Base-by-base conservation (phyloP, 139 green algal species). In the Picochlorum sp. region DNA sequence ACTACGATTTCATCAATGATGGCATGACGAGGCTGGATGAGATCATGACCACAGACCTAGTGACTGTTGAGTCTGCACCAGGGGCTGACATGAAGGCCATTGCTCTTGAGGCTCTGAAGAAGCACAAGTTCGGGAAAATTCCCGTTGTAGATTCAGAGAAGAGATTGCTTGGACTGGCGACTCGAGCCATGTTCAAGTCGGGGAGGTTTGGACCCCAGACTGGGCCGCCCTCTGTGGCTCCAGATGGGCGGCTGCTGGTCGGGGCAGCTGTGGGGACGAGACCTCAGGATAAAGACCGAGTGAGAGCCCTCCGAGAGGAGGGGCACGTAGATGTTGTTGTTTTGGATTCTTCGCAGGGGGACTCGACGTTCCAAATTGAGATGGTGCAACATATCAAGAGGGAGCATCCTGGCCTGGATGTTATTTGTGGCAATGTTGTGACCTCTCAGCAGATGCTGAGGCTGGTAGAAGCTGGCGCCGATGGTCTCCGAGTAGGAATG, bases 371-470 rank as follows among this genome's bases (percentile, higher is more conserved):
- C 81, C 87, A 95, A 77, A 49, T 93, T 13, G 68, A 88, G 28
- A 99, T 99, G 93, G 57, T 99, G 49, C 58, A 77, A 55, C 81
- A 93, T 76, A 74, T 97, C 61, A 98, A 98, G 86, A 20, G 69
- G 16, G 71, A 62, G 21, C 80, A 95, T 71, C 93, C 92, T 1
- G 74, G 72, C 3, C 73, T 99, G 50, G 83, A 99, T 28, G 86
- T 99, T 41, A 95, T 99, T 61, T 89, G 77, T 61, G 92, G 92
- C 64, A 98, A 97, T 74, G 86, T 98, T 44, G 90, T 97, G 23
- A 95, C 88, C 4, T 60, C 67, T 14, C 20, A 44, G 26, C 79
- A 85, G 60, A 69, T 72, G 4, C 38, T 38, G 44, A 44, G 63
- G 26, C 70, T 84, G 11, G 71, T 79, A 57, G 81, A 95, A 65